Evolutionary conservation across 352 stramenopile genomes (phyloP).

Genomic region (Phytophthora pisi): DNA sequence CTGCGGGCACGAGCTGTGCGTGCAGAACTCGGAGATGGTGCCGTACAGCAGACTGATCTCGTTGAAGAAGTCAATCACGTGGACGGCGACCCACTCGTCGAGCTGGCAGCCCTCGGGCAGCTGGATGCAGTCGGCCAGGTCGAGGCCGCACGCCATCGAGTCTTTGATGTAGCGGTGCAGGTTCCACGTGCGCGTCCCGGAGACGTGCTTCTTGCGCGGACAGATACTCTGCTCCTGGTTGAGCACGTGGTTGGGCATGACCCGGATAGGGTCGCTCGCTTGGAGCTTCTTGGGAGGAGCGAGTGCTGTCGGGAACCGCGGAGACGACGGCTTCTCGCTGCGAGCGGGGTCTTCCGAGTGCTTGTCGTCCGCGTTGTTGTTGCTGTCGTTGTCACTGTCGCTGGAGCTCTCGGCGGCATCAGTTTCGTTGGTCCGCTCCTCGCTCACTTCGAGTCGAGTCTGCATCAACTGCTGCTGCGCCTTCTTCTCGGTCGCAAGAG

Average conservation of each 20-base stretch:
- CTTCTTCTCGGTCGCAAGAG: slow-evolving; percentile 17
- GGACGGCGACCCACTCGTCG: slow-evolving; percentile 76
- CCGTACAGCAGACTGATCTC: slow-evolving; percentile 92
- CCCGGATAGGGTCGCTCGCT: slow-evolving; percentile 20
- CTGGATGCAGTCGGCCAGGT: slow-evolving; percentile 67
- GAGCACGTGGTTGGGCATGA: slow-evolving; percentile 57
- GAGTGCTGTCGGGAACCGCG: slow-evolving; percentile 19
- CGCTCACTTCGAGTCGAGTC: not conserved
- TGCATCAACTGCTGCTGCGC: slow-evolving; percentile 5
- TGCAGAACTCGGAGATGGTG: slow-evolving; percentile 88
- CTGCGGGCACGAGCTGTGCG: slow-evolving; percentile 55
- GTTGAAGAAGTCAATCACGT: slow-evolving; percentile 94
- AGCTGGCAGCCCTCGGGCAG: slow-evolving; percentile 65
- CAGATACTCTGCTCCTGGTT: slow-evolving; percentile 64
- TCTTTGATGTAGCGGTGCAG: slow-evolving; percentile 76
- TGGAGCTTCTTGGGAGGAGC: slow-evolving; percentile 15
- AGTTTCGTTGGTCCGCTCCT: slow-evolving; percentile 13
- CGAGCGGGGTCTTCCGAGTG: slow-evolving; percentile 16
- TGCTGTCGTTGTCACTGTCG: slow-evolving; percentile 8
- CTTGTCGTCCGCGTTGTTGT: slow-evolving; percentile 32
- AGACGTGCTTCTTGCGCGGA: slow-evolving; percentile 58
- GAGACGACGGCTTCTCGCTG: slow-evolving; percentile 29
- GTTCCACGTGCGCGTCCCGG: slow-evolving; percentile 68
- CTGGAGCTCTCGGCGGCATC: slow-evolving; percentile 15
- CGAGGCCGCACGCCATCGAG: slow-evolving; percentile 59